Conservation (phyloP, 2,329 filamentous ascomycete genomes). For the Fusarium sp. region DNA sequence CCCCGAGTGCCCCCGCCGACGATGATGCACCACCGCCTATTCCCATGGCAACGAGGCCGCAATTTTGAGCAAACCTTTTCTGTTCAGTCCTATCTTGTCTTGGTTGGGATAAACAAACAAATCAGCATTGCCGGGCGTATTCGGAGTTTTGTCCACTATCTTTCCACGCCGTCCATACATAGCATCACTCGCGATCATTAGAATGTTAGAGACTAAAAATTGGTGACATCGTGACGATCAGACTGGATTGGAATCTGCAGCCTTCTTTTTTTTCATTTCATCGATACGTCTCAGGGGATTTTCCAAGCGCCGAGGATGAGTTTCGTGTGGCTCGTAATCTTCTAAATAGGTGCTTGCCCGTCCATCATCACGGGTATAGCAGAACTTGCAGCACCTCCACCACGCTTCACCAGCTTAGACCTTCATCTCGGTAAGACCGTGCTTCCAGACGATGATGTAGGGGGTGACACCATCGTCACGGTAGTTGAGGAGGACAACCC, state of each 20-base stretch:
- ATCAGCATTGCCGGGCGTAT: conserved; percentile 27
- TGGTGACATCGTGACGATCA: conserved; percentile 6
- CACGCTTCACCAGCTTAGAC: conserved; percentile 69
- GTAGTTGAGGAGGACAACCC: conserved; percentile 95
- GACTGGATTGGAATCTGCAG: conserved; percentile 29
- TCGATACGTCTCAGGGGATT: conserved; percentile 37
- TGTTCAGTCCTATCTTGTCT: neutral
- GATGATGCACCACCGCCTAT: conserved; percentile 62
- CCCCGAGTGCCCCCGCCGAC: conserved; percentile 32
- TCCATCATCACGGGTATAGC: conserved; percentile 30
- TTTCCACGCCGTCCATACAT: neutral
- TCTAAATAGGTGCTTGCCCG: conserved; percentile 31
- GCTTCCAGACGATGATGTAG: conserved; percentile 93
- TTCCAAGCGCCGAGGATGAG: conserved; percentile 38
- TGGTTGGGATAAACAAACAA: neutral
- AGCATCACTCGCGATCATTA: neutral
- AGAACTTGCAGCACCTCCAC: conserved; percentile 32
- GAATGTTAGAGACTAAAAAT: neutral
- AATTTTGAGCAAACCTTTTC: conserved; percentile 49
- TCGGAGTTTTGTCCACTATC: conserved; percentile 15
- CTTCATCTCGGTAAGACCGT: conserved; percentile 90
- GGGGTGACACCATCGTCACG: conserved; percentile 95
- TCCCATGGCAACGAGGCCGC: conserved; percentile 63
- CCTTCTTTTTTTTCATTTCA: conserved; percentile 42
- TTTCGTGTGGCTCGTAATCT: conserved; percentile 41